These are phyloP conservation scores for Hericium alpestre DNA, from an alignment of 768 basidiomycete genomes.

Conservation along the genomic window DNA sequence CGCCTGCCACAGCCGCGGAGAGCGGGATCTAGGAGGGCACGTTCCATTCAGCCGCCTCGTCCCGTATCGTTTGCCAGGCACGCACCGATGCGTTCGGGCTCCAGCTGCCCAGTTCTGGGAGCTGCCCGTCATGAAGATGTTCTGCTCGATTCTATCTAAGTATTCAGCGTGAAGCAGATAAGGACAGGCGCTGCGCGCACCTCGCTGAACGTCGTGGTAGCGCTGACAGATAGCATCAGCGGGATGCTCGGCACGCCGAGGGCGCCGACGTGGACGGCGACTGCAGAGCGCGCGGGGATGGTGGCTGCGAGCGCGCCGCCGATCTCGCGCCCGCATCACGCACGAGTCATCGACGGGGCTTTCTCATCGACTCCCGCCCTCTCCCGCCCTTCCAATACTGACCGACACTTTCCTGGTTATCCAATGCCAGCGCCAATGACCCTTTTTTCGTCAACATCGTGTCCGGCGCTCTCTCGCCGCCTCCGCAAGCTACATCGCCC, in stretches of 20 bases:
- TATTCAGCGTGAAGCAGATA: no score
- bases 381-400: no score
- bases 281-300: slow-evolving; percentile 16
- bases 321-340: no score
- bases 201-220: slow-evolving; percentile 49
- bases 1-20: slow-evolving; percentile 41
- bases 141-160: slow-evolving; percentile 25
- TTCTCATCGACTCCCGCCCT: no score
- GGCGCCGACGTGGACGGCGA: slow-evolving; percentile 16
- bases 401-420: no score
- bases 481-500: no score
- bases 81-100: slow-evolving; percentile 34
- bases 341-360: no score
- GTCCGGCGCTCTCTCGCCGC: no score
- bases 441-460: no score
- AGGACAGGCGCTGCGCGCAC: slow-evolving; percentile 19
- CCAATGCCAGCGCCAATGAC: no score
- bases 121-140: slow-evolving; percentile 51
- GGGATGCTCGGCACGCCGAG: slow-evolving; percentile 7
- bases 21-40: slow-evolving; percentile 32
- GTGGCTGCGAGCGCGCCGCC: slow-evolving; percentile 15
- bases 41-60: not conserved
- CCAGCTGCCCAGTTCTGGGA: slow-evolving; percentile 47
- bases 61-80: not conserved
- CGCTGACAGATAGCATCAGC: slow-evolving; percentile 26